Conservation (phyloP, 139 green algal species). For the Micractinium conductrix region DNA sequence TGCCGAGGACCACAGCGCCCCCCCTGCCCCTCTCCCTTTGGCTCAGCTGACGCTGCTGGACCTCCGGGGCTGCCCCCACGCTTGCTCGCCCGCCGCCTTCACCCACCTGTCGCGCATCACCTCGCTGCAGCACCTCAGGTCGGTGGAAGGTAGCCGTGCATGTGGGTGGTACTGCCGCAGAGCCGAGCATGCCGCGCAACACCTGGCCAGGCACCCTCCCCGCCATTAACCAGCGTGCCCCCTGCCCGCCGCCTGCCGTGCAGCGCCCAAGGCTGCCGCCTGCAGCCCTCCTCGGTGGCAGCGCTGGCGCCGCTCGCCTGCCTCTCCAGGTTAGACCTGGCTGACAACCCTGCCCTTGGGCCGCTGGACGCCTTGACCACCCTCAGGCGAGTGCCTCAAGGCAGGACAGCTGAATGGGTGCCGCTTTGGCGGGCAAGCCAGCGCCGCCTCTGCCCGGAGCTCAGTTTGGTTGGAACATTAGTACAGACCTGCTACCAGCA, state of each 20-base stretch:
- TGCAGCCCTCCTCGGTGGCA: neutral
- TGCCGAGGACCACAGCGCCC: no score
- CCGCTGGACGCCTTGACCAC: neutral
- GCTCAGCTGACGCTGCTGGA: neutral
- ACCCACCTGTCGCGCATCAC: neutral
- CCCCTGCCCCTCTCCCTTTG: neutral
- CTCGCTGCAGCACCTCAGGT: neutral
- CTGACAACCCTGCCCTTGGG: neutral
- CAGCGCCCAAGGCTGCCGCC: conserved; percentile 6
- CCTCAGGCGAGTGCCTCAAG: neutral
- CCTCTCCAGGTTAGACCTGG: neutral
- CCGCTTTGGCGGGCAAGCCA: no score
- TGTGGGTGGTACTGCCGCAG: neutral
- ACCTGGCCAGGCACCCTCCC: neutral
- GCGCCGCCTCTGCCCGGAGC: no score
- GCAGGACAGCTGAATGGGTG: no score
- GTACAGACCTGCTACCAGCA: no score
- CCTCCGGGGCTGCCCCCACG: neutral
- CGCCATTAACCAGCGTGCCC: neutral
- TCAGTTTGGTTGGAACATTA: no score
- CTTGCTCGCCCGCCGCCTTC: neutral
- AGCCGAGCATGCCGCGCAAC: no score
- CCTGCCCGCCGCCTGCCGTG: neutral
- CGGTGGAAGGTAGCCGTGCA: neutral
- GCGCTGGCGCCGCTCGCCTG: neutral